Conservation (phyloP, 1,284 basidiomycete species). For the Puccinia coronata region DNA sequence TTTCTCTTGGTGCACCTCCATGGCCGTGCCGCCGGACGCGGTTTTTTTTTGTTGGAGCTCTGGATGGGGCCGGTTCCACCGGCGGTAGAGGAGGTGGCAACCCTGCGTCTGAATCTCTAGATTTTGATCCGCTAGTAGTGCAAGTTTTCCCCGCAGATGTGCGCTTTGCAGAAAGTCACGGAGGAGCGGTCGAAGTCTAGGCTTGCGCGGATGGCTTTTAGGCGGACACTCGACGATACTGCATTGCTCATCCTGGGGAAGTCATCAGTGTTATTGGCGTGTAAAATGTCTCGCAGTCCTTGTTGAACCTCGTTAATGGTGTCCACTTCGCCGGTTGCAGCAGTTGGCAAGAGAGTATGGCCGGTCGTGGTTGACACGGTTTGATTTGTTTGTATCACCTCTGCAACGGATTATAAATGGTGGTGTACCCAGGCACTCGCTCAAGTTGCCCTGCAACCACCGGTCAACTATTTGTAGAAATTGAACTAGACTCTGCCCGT, state of each 20-base stretch:
- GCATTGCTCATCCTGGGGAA: slow-evolving; percentile 69
- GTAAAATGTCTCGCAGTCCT: slow-evolving; percentile 61
- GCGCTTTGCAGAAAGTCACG: slow-evolving; percentile 87
- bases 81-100: slow-evolving; percentile 89
- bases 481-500: too few relatives aligned
- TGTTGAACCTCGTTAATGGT: slow-evolving; percentile 71
- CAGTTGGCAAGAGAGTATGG: neutral
- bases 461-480: too few relatives aligned
- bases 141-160: slow-evolving; percentile 98
- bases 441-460: too few relatives aligned
- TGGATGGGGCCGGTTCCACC: slow-evolving; percentile 64
- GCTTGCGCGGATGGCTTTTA: slow-evolving; percentile 89
- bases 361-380: slow-evolving; percentile 50
- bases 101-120: slow-evolving; percentile 92
- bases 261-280: slow-evolving; percentile 59
- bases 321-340: slow-evolving; percentile 57
- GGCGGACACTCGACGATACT: slow-evolving; percentile 73
- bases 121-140: slow-evolving; percentile 97
- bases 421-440: too few relatives aligned
- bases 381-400: too few relatives aligned
- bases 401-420: too few relatives aligned
- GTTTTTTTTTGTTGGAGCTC: slow-evolving; percentile 54
- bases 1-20: slow-evolving; percentile 96
- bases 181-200: slow-evolving; percentile 82
- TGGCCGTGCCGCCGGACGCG: slow-evolving; percentile 68